Base-by-base conservation (phyloP, 1,284 basidiomycete genomes). In the Flammula alnicola region DNA sequence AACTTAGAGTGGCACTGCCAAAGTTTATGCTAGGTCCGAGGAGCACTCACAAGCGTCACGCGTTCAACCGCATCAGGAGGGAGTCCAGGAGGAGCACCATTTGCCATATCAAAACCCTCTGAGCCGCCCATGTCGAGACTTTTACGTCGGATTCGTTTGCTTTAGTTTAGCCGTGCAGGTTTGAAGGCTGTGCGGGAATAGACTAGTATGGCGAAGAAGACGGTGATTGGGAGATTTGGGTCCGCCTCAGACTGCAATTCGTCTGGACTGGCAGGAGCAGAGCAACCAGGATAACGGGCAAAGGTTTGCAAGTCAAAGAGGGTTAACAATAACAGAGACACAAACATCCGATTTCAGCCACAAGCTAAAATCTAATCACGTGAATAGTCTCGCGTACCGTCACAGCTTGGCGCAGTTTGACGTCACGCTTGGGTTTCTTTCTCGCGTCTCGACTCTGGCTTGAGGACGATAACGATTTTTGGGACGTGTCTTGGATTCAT, bases 41-140 rank as follows among this genome's bases (percentile, higher is more conserved):
- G 30, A 42, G 50, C 38, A 63, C 70, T 55, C 60, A 70, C 74
- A 57, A 52, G 53, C 22, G 60, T 66, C 38, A 67, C 72, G 48
- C 60, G 61, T 43, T 59, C 60, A 43, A 66, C 56, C 37, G 64
- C 69, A 57, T 72, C 72, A 54, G 66, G 54, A 49, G 72, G 69
- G 22, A 73, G 58, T 35, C 44, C 32, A 37, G n/a, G n/a, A n/a
- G n/a, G n/a, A n/a, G 31, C 25, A 12, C 20, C 42, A 20, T 16
- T 20, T 23, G 22, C 11, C 33, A 6, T 12, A 30, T n/a, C 12
- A 8, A 12, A 41, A 43, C 20, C 26, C n/a, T 9, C 26, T 25
- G 38, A 33, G 26, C 16, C 37, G 37, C 32, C 38, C 46, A 47
- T 47, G 46, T 31, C 39, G 8, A 17, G 17, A 11, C 12, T 27